Evolutionary conservation across 305 asterid genomes (phyloP).

Genomic region (Fraxinus dipetala): DNA sequence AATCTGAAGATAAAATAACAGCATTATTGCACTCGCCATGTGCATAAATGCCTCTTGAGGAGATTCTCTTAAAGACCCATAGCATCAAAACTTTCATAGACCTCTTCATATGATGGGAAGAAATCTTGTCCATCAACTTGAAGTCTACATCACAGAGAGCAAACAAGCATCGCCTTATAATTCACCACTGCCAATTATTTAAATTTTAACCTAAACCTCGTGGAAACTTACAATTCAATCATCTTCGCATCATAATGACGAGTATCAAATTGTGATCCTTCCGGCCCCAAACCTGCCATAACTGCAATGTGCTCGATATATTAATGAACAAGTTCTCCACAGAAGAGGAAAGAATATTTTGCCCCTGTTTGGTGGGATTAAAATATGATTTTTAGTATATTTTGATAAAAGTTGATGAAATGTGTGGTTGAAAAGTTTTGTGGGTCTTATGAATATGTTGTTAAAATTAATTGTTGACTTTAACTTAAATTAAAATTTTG

Average conservation of each 20-base stretch:
- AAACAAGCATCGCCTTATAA: background rate
- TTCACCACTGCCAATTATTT: background rate
- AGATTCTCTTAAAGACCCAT: constrained; percentile 64
- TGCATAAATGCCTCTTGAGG: constrained; percentile 57
- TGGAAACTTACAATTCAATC: constrained; percentile 37
- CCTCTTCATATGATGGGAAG: constrained; percentile 60
- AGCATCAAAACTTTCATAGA: constrained; percentile 50
- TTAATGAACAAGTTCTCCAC: constrained; percentile 1
- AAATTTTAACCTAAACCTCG: background rate
- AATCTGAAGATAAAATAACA: background rate
- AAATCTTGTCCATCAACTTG: constrained; percentile 51
- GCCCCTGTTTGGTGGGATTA: too few species aligned
- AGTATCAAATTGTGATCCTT: constrained; percentile 36
- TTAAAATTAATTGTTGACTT: too few species aligned
- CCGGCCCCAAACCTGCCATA: constrained; percentile 29
- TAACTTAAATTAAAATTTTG: too few species aligned
- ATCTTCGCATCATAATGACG: constrained; percentile 37
- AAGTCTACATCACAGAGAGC: constrained; percentile 32
- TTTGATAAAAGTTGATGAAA: too few species aligned
- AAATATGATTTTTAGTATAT: too few species aligned
- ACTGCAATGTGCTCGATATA: constrained; percentile 1
- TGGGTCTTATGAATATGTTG: too few species aligned
- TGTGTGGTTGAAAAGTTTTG: too few species aligned
- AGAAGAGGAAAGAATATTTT: background rate
- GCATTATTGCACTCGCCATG: constrained; percentile 33